Conservation (phyloP, 2,329 filamentous ascomycete species). For the Gyromitra esculenta region DNA sequence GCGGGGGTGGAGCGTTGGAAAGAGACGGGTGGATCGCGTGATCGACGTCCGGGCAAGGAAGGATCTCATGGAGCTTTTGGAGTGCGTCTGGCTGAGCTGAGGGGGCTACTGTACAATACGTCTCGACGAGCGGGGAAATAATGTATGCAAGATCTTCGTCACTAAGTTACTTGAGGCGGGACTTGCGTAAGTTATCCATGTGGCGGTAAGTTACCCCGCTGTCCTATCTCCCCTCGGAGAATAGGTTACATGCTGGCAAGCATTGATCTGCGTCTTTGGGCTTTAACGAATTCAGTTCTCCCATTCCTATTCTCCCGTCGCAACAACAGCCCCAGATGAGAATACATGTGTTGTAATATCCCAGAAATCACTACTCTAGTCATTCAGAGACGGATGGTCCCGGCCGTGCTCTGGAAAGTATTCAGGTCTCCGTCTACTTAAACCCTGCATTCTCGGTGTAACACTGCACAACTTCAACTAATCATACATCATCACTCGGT, state of each 20-base stretch:
- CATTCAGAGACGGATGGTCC: background rate
- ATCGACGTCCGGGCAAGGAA: constrained; percentile 39
- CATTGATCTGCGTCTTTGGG: background rate
- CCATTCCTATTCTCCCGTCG: background rate
- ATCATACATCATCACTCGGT: background rate
- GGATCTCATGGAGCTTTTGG: constrained; percentile 39
- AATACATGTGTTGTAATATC: no score
- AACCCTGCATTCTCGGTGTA: background rate
- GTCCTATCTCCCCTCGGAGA: background rate
- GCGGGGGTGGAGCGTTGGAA: constrained; percentile 41
- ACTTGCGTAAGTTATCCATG: constrained; percentile 5
- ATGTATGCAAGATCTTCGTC: constrained; percentile 18
- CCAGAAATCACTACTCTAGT: no score
- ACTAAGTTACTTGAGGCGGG: constrained; percentile 40
- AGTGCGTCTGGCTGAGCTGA: constrained; percentile 22
- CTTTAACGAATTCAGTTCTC: background rate
- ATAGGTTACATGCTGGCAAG: background rate
- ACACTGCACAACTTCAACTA: background rate
- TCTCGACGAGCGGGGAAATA: constrained; percentile 43
- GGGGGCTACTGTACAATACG: constrained; percentile 25
- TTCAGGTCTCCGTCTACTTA: background rate
- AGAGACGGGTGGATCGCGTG: constrained; percentile 46
- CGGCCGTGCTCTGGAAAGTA: no score
- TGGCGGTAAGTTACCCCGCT: constrained; percentile 17
- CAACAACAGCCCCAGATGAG: no score